A percentile compares a stretch with the other conserved stretches of the same genome.
Evolutionary conservation across 129 eudicot species (phyloP).

Genomic region (Centrapalus pauciflorus): DNA sequence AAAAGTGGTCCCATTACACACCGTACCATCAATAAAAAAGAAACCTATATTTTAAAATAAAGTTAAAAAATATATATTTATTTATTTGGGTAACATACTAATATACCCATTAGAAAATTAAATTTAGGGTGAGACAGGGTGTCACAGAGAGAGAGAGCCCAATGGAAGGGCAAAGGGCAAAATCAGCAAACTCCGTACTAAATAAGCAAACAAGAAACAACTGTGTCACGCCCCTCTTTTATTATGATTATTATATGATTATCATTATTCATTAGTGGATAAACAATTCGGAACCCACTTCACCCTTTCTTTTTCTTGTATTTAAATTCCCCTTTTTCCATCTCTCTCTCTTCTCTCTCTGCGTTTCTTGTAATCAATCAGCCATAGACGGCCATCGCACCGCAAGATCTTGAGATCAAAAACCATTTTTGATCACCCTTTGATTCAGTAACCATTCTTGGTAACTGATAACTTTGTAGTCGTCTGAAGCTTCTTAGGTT

Average conservation of each 20-base stretch:
- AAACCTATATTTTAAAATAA: too few species aligned
- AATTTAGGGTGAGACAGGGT: conserved; percentile 1
- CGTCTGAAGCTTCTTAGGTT: neutral
- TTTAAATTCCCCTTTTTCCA: conserved; percentile 9
- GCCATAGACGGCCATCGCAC: neutral
- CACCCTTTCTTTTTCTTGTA: conserved; percentile 3
- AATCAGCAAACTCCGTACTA: conserved; percentile 18
- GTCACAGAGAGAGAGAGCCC: neutral
- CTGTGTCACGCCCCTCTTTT: too few species aligned
- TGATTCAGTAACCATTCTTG: neutral
- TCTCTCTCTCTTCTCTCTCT: conserved; percentile 19
- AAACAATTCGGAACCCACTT: conserved; percentile 32
- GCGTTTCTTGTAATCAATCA: conserved; percentile 15
- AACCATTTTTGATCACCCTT: neutral
- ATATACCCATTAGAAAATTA: neutral
- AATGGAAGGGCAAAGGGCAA: neutral
- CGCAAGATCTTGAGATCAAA: conserved; percentile 26
- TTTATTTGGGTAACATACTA: too few species aligned
- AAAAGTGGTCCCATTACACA: too few species aligned
- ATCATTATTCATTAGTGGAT: too few species aligned
- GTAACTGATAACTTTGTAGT: neutral
- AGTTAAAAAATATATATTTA: too few species aligned
- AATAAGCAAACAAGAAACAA: neutral
- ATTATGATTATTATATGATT: too few species aligned
- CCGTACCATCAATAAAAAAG: too few species aligned